Evolutionary conservation across 176 grass and related monocot genomes (phyloP).

Genomic region (Hordeum marinum): DNA sequence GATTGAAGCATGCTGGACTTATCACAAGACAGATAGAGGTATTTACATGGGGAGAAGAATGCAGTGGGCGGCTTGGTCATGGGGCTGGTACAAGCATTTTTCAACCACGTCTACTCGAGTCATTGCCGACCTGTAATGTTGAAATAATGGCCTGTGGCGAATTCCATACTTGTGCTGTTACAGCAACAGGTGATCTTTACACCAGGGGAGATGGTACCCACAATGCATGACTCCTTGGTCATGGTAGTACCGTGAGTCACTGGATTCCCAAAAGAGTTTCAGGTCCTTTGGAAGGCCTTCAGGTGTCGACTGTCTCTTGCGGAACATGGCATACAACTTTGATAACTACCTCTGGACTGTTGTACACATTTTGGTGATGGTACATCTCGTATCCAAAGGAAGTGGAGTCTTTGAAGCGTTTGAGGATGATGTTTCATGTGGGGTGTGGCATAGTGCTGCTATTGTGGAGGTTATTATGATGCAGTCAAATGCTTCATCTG

Average conservation of each 20-base stretch:
- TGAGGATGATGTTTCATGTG: constrained; percentile 91
- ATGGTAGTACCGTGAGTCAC: constrained; percentile 80
- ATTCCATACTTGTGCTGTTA: constrained; percentile 93
- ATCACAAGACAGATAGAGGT: constrained; percentile 84
- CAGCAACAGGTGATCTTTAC: constrained; percentile 73
- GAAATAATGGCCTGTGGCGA: constrained; percentile 85
- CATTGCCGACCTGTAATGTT: constrained; percentile 56
- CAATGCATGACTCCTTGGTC: constrained; percentile 82
- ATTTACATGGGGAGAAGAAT: constrained; percentile 98
- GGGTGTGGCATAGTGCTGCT: constrained; percentile 92
- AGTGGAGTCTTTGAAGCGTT: constrained; percentile 76
- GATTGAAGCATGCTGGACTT: constrained; percentile 34
- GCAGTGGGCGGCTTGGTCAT: constrained; percentile 76
- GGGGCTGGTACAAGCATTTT: constrained; percentile 62
- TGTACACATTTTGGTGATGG: constrained; percentile 84
- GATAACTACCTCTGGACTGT: constrained; percentile 62
- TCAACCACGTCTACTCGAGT: constrained; percentile 72
- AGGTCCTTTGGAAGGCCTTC: constrained; percentile 79
- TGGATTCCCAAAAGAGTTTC: constrained; percentile 97
- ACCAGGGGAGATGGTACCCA: constrained; percentile 95
- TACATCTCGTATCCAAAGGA: constrained; percentile 62
- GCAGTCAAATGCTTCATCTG: constrained; percentile 84
- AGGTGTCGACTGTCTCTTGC: constrained; percentile 78
- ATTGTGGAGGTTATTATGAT: constrained; percentile 67
- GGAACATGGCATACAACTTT: constrained; percentile 94